phyloP scores from a whole-genome alignment of 345 rosid genomes.

The Euphorbia pulcherrima region DNA sequence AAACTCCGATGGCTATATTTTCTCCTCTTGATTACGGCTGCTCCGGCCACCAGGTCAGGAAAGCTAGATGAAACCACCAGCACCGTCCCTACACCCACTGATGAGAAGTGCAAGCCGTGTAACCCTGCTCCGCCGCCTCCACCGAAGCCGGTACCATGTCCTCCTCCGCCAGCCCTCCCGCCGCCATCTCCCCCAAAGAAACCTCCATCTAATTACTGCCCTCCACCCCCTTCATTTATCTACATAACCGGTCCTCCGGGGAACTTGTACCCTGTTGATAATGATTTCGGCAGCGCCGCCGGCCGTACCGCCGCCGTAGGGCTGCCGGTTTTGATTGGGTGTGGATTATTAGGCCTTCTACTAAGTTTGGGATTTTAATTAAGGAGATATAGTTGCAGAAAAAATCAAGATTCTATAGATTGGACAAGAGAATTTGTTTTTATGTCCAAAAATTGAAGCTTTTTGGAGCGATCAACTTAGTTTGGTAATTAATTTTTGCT shows the following conservation, averaged over 20 bases:
- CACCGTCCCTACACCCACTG: conserved; percentile 17
- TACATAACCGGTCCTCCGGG: conserved; percentile 68
- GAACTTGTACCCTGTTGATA: conserved; percentile 48
- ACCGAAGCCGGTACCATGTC: conserved; percentile 31
- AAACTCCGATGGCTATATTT: conserved; percentile 2
- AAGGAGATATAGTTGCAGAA: neutral
- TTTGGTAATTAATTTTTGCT: neutral
- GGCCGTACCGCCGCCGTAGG: conserved; percentile 19
- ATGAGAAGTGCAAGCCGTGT: conserved; percentile 50
- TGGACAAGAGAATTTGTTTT: neutral
- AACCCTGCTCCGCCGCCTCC: conserved; percentile 43
- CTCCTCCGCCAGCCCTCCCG: conserved; percentile 35
- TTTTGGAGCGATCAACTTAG: neutral
- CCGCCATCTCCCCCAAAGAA: conserved; percentile 40
- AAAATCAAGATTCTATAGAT: conserved; percentile 5
- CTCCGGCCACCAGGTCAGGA: conserved; percentile 15
- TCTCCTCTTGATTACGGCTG: conserved; percentile 18
- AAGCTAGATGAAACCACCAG: conserved; percentile 30
- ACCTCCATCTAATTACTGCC: conserved; percentile 36
- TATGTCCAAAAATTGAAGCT: neutral
- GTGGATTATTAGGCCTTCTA: conserved; percentile 34
- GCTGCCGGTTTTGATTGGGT: conserved; percentile 31
- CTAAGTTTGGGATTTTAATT: conserved; percentile 13
- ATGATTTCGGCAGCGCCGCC: conserved; percentile 32
- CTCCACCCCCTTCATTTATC: conserved; percentile 52